Evolutionary conservation across 2,329 filamentous ascomycete species (phyloP), one percentile per base, ranked within the genome.

Genomic region (Aspergillus jensenii): DNA sequence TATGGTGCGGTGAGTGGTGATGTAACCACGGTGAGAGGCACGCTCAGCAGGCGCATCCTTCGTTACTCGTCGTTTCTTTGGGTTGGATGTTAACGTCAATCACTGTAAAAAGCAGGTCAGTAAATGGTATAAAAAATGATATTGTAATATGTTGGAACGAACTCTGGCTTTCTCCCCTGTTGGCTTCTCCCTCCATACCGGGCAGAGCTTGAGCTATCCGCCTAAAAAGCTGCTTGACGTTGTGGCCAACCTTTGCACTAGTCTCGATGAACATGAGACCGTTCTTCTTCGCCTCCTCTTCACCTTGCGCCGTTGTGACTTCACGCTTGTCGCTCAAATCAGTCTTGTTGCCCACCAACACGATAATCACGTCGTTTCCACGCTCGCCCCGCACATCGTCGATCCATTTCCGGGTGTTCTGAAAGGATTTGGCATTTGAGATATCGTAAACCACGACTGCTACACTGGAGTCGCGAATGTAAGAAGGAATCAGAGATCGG

Each of bases 191-290:
- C 76, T 99, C 95, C 95, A 99, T 98, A 21, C 95, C 95, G 7
- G 95, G 95, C 68, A 99, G 81, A 39, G 96, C 95, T 78, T 99
- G 95, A 41, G 96, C 95, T 85, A 99, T 99, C 81, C 92, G 89
- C 83, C 93, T 91, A 81, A 99, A 99, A 58, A 99, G 82, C 66
- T 89, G 90, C 84, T 99, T 99, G 67, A 99, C 96, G 73, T 99
- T 99, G 78, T 98, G 92, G 41, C 96, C 93, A 12, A 96, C 84
- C 83, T 99, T 99, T 55, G 95, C 95, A 76, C 92, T 97, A 55
- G 95, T 99, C 83, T 99, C 95, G 68, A 99, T 95, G 72, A 99
- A 99, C 90, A 99, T 97, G 66, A 97, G 81, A 65, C 95, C 95
- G 77, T 96, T 93, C 82, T 93, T 93, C 85, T 96, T 96, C 44